Percentiles rank a stretch among this genome's conserved stretches.
These are phyloP conservation scores for Malbranchea zuffiana DNA, from an alignment of 2,329 filamentous ascomycete species.

Conservation along the genomic window DNA sequence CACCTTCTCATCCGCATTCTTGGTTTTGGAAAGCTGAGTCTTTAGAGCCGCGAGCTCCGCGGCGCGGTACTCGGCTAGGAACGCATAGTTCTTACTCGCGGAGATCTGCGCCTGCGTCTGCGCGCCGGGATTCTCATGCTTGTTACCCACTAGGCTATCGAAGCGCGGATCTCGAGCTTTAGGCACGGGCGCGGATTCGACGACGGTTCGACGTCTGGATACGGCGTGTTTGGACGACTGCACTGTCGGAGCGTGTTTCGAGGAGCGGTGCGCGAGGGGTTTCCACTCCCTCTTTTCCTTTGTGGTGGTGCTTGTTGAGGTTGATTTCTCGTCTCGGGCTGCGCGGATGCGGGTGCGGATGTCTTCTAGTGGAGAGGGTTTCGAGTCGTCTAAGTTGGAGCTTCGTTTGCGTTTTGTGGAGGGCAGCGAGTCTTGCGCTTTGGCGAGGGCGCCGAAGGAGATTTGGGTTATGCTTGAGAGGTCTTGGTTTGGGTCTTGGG, in stretches of 20 bases:
- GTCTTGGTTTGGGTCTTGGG: conserved; percentile 27
- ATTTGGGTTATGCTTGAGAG: conserved; percentile 49
- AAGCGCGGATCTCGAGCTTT: conserved; percentile 82
- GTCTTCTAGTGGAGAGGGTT: conserved; percentile 23
- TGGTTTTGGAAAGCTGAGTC: conserved; percentile 54
- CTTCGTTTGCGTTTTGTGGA: conserved; percentile 21
- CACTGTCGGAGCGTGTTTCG: conserved; percentile 81
- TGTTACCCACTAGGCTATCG: conserved; percentile 48
- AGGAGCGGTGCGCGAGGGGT: conserved; percentile 28
- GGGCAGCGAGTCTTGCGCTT: conserved; percentile 61
- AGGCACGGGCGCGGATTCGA: conserved; percentile 42
- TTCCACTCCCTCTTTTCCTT: conserved; percentile 20
- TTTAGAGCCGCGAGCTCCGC: conserved; percentile 71
- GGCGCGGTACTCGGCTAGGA: conserved; percentile 75
- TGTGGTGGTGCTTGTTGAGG: conserved; percentile 21
- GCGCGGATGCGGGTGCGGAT: conserved; percentile 33
- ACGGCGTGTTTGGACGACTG: conserved; percentile 76
- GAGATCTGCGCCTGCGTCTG: conserved; percentile 35
- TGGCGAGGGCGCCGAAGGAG: conserved; percentile 82
- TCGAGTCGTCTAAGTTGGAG: neutral
- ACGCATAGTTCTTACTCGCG: conserved; percentile 67
- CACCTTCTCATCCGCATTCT: conserved; percentile 55
- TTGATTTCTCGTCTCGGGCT: conserved; percentile 33
- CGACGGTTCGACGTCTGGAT: conserved; percentile 63
- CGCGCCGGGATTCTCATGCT: conserved; percentile 26